These are phyloP conservation scores for Taphrina wiesneri DNA, from an alignment of 1,139 yeast species.

Conservation along the genomic window DNA sequence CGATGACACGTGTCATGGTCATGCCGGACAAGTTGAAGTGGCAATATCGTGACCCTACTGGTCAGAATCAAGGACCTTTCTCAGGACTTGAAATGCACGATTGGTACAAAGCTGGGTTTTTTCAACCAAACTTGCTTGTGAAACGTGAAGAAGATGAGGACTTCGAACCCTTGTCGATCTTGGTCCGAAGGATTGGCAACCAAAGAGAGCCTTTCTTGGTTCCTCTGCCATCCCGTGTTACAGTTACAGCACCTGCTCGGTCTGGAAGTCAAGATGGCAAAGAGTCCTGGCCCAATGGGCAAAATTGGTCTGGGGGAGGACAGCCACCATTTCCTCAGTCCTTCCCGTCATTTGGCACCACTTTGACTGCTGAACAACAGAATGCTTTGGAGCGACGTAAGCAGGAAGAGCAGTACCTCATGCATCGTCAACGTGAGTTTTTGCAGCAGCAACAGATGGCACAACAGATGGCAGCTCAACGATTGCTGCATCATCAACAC, in stretches of 20 bases:
- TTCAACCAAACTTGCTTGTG: slow-evolving; percentile 58
- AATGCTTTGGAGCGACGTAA: slow-evolving; percentile 37
- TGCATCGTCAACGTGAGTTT: slow-evolving; percentile 39
- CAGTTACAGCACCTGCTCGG: slow-evolving; percentile 19
- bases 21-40: slow-evolving; percentile 47
- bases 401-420: slow-evolving; percentile 38
- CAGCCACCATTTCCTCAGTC: slow-evolving; percentile 37
- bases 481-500: slow-evolving; percentile 25
- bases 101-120: slow-evolving; percentile 69
- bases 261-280: slow-evolving; percentile 20
- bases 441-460: slow-evolving; percentile 37
- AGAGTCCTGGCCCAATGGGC: slow-evolving; percentile 25
- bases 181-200: slow-evolving; percentile 50
- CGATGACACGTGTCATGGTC: slow-evolving; percentile 33
- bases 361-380: slow-evolving; percentile 36
- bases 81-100: slow-evolving; percentile 72
- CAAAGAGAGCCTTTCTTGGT: slow-evolving; percentile 61
- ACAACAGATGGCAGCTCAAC: slow-evolving; percentile 33
- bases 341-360: slow-evolving; percentile 36
- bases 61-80: slow-evolving; percentile 79
- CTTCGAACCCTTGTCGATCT: slow-evolving; percentile 45
- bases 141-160: slow-evolving; percentile 52
- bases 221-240: slow-evolving; percentile 51
- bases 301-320: slow-evolving; percentile 28
- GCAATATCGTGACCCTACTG: slow-evolving; percentile 71